A percentile compares a stretch with the other conserved stretches of the same genome.
Evolutionary conservation across 306 rosid genomes (phyloP).

Genomic region (Dalbergia oliveri): DNA sequence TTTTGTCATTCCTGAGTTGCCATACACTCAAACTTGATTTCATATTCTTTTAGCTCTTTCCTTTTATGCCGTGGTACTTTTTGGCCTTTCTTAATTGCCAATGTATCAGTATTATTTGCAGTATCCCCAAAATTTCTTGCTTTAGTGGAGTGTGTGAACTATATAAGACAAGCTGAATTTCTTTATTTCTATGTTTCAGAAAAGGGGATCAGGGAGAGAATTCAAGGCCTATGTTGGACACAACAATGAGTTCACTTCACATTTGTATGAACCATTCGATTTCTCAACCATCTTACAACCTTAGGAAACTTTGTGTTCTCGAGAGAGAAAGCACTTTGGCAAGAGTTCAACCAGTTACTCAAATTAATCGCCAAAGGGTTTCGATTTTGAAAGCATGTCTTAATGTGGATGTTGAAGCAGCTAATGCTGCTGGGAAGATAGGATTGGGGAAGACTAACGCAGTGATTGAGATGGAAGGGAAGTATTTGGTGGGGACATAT

Average conservation of each 20-base stretch:
- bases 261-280: conserved; percentile 42
- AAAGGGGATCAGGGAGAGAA: conserved; percentile 8
- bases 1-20: too few species aligned
- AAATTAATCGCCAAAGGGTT: conserved; percentile 22
- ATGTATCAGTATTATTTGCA: conserved; percentile 3
- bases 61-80: neutral
- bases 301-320: conserved; percentile 15
- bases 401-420: conserved; percentile 47
- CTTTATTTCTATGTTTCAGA: neutral
- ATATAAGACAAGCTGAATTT: neutral
- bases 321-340: conserved; percentile 1
- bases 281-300: conserved; percentile 42
- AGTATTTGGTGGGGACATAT: conserved; percentile 77
- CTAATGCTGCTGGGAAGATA: conserved; percentile 36
- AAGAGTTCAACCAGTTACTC: conserved; percentile 3
- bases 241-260: conserved; percentile 53
- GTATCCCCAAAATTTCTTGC: neutral
- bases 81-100: neutral
- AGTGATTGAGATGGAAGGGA: conserved; percentile 75
- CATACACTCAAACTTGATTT: too few species aligned
- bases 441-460: conserved; percentile 49
- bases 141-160: neutral
- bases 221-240: conserved; percentile 10
- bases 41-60: neutral
- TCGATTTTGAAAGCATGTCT: conserved; percentile 44